Conservation (phyloP, 805 yeast species). For the Dipodascopsis uninucleata region DNA sequence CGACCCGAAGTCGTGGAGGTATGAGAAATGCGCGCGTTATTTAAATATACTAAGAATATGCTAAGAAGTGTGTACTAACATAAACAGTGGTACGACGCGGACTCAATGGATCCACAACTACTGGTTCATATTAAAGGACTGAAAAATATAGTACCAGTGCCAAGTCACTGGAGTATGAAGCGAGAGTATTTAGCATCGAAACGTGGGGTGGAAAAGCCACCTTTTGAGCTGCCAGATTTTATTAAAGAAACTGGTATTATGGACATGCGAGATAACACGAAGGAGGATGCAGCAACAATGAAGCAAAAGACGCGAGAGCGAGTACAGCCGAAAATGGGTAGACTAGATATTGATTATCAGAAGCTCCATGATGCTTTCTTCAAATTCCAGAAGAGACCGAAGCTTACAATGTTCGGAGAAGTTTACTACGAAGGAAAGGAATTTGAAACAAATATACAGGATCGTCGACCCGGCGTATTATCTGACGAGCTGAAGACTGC, state of each 20-base stretch:
- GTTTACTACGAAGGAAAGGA: conserved; percentile 76
- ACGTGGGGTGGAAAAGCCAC: conserved; percentile 62
- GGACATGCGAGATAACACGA: conserved; percentile 69
- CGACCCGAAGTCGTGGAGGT: conserved; percentile 70
- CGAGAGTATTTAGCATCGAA: conserved; percentile 67
- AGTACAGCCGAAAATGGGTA: conserved; percentile 86
- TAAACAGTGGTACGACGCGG: conserved; percentile 67
- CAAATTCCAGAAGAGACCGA: conserved; percentile 72
- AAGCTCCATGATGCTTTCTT: conserved; percentile 83
- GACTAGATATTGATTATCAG: conserved; percentile 79
- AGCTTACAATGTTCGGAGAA: conserved; percentile 68
- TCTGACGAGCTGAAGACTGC: conserved; percentile 64
- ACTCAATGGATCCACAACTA: conserved; percentile 73
- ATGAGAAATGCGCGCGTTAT: neutral
- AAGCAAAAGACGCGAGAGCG: conserved; percentile 75
- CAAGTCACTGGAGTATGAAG: conserved; percentile 78
- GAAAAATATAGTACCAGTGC: conserved; percentile 71
- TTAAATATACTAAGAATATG: no score
- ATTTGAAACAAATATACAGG: conserved; percentile 41
- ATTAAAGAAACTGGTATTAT: conserved; percentile 80
- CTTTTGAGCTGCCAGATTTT: conserved; percentile 73
- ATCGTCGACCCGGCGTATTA: conserved; percentile 63
- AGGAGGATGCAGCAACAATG: conserved; percentile 44
- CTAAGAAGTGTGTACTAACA: neutral
- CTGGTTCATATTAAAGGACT: conserved; percentile 59